A percentile compares a stretch with the other conserved stretches of the same genome.
Conservation (phyloP, 1,284 basidiomycete species). For the Malassezia psittaci region DNA sequence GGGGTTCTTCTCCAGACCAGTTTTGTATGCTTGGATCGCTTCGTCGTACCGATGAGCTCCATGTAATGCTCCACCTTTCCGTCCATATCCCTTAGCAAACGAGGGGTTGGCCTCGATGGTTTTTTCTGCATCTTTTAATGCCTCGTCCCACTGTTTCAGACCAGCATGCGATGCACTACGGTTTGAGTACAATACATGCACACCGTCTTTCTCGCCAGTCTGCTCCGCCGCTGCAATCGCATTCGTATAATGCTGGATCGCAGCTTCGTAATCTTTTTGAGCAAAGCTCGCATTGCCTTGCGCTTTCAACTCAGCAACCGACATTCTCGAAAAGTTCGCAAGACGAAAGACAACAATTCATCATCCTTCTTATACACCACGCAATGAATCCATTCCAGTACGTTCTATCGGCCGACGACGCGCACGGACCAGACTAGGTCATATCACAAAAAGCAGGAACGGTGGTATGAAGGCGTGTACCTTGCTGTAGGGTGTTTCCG, state of each 20-base stretch:
- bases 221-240: conserved; percentile 36
- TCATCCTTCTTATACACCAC: no score
- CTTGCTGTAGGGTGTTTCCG: no score
- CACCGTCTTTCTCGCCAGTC: conserved; percentile 35
- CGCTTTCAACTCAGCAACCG: conserved; percentile 43
- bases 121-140: conserved; percentile 76
- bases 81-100: conserved; percentile 83
- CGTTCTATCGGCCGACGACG: conserved; percentile 18
- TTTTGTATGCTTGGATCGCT: conserved; percentile 69
- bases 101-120: conserved; percentile 64
- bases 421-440: neutral
- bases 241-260: conserved; percentile 39
- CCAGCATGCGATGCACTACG: conserved; percentile 79
- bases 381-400: conserved; percentile 11
- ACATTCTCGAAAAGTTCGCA: conserved; percentile 21
- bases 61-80: conserved; percentile 90
- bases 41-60: conserved; percentile 69
- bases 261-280: conserved; percentile 39
- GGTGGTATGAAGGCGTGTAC: no score
- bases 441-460: no score
- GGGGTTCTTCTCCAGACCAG: conserved; percentile 65
- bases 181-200: conserved; percentile 85
- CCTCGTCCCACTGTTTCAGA: conserved; percentile 65
- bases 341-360: no score
- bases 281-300: conserved; percentile 47